Conservation (phyloP, 2,329 filamentous ascomycete genomes). For the Talaromyces sp. region DNA sequence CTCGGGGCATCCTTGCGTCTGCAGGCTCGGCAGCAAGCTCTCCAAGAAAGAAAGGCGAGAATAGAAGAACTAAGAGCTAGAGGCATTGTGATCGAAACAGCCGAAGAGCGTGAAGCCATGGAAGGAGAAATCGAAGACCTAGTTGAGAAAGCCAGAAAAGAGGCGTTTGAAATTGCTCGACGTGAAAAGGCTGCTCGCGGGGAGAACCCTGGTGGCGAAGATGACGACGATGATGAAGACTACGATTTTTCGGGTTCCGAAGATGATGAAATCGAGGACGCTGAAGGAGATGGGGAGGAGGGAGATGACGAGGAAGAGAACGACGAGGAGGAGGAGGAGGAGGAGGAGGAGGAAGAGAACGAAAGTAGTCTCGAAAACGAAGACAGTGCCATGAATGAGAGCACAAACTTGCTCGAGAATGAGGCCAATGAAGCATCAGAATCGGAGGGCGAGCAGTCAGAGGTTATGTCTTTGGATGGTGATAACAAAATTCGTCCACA, state of each 20-base stretch:
- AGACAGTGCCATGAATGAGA: constrained; percentile 18
- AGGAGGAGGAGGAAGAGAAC: constrained; percentile 11
- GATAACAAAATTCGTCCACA: constrained; percentile 39
- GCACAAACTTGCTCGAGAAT: constrained; percentile 23
- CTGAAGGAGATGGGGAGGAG: constrained; percentile 30
- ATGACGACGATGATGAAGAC: constrained; percentile 42
- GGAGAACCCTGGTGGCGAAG: constrained; percentile 51
- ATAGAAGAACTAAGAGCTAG: constrained; percentile 71
- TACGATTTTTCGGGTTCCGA: constrained; percentile 45
- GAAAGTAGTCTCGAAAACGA: constrained; percentile 14
- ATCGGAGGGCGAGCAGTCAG: constrained; percentile 23
- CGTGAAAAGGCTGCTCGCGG: constrained; percentile 70
- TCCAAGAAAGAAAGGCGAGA: constrained; percentile 67
- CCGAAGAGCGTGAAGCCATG: constrained; percentile 79
- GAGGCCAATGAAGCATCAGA: constrained; percentile 42
- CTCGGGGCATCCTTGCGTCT: constrained; percentile 64
- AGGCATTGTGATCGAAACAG: constrained; percentile 75
- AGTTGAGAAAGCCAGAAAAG: constrained; percentile 73
- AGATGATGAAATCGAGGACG: constrained; percentile 33
- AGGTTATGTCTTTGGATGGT: constrained; percentile 30
- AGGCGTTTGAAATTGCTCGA: constrained; percentile 73
- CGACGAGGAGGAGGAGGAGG: constrained; percentile 13
- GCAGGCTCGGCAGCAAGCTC: constrained; percentile 74
- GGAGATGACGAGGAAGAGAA: constrained; percentile 19
- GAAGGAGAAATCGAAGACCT: constrained; percentile 82